Conservation (phyloP, 768 basidiomycete genomes). For the Phlebiopsis gigantea region DNA sequence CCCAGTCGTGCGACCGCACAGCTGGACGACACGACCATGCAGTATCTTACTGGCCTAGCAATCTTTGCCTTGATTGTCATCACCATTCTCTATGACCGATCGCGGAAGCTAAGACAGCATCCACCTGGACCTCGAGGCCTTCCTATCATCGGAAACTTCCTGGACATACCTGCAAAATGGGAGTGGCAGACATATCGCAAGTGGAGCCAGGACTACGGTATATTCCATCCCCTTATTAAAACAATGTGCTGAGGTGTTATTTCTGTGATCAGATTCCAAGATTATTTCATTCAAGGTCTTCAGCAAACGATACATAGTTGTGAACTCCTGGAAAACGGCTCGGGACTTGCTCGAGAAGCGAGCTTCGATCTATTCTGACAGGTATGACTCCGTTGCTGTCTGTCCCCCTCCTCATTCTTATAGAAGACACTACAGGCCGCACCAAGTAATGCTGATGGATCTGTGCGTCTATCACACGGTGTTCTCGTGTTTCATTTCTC, state of each 20-base stretch:
- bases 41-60: no score
- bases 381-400: conserved; percentile 5
- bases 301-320: conserved; percentile 40
- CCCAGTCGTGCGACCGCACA: no score
- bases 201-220: conserved; percentile 42
- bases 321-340: conserved; percentile 37
- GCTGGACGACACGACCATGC: no score
- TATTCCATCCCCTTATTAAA: neutral
- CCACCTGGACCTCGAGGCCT: conserved; percentile 38
- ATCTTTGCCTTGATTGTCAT: neutral
- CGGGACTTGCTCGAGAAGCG: conserved; percentile 43
- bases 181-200: conserved; percentile 42
- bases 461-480: neutral
- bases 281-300: conserved; percentile 38
- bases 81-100: neutral
- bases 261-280: conserved; percentile 33
- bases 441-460: conserved; percentile 18
- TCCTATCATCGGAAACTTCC: conserved; percentile 28
- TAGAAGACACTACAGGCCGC: conserved; percentile 3
- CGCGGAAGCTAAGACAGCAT: conserved; percentile 3
- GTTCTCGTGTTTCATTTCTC: neutral
- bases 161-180: conserved; percentile 29
- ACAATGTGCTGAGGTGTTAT: neutral
- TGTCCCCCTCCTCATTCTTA: neutral
- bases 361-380: conserved; percentile 38